Base-by-base conservation (phyloP, 495 filamentous ascomycete genomes). In the Neurospora intermedia region DNA sequence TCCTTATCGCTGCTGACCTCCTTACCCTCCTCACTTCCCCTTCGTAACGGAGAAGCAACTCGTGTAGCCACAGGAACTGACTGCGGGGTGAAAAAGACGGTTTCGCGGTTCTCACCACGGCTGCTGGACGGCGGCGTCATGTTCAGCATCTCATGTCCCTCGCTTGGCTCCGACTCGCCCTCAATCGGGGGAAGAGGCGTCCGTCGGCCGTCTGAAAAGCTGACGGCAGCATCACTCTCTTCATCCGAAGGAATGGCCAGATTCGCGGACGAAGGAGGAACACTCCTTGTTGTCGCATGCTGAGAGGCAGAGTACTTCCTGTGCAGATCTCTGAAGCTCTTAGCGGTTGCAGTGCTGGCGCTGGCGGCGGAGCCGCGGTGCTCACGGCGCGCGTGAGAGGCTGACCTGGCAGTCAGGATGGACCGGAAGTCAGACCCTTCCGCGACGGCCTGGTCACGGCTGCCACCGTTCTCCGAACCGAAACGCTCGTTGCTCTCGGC, bases 211-310 rank as follows among this genome's bases (percentile, higher is more conserved):
- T 89, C 87, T 0, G 86, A 89, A 59, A 88, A 84, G 76, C 86
- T 88, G 18, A 85, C 69, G 2, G 86, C 87, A 10, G 83, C 87
- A 42, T 88, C 86, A 73, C 86, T 88, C 72, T 89, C 87, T 54
- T 87, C 87, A 72, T 88, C 87, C 8, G 82, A 86, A 4, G 82
- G 83, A 18, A 85, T 77, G 13, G 80, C 76, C 39, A 84, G 78
- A 70, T 78, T 82, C 0, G 62, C 35, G 13, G 73, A 69, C 16
- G 73, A 69, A 4, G 70, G 69, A 13, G 69, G 38, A n/a, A 77
- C 72, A 16, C 77, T 75, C 70, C 80, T 76, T 16, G 54, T 66
- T 27, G 54, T 66, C 35, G 79, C 76, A 41, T 80, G 75, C 54
- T 85, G 82, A 16, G 85, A 82, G 11, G 83, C 82, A 9, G 85